These are phyloP conservation scores for Pichia paraexigua DNA, from an alignment of 805 yeast species.

Conservation along the genomic window DNA sequence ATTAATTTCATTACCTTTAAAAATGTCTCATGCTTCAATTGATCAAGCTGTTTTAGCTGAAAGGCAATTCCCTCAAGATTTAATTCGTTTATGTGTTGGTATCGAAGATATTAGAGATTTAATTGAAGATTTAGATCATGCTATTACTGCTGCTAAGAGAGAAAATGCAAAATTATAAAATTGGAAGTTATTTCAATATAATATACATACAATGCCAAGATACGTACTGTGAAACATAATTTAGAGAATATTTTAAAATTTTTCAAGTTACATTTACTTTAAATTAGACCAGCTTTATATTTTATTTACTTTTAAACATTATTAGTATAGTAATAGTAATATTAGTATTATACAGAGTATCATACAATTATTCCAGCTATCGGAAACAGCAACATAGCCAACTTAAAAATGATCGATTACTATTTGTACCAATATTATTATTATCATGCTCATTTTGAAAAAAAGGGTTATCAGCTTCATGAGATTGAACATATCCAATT, in stretches of 20 bases:
- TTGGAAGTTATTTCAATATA: no score
- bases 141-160: conserved; percentile 58
- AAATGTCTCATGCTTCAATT: conserved; percentile 96
- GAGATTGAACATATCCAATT: neutral
- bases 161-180: conserved; percentile 9
- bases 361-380: neutral
- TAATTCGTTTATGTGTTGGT: conserved; percentile 85
- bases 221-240: no score
- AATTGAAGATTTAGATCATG: conserved; percentile 68
- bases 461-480: neutral
- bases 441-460: neutral
- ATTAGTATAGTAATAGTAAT: neutral
- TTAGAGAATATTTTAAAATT: no score
- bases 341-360: neutral
- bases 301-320: neutral
- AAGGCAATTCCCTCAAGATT: conserved; percentile 87
- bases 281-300: neutral
- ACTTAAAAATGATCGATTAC: neutral
- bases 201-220: no score
- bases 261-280: no score
- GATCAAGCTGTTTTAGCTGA: conserved; percentile 80
- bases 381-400: conserved; percentile 7
- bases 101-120: conserved; percentile 78
- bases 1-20: conserved; percentile 86
- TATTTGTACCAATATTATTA: neutral